Percentiles rank a stretch among this genome's conserved stretches.
Evolutionary conservation across 2,329 filamentous ascomycete species (phyloP).

Genomic region (Akanthomyces uredinophilus): DNA sequence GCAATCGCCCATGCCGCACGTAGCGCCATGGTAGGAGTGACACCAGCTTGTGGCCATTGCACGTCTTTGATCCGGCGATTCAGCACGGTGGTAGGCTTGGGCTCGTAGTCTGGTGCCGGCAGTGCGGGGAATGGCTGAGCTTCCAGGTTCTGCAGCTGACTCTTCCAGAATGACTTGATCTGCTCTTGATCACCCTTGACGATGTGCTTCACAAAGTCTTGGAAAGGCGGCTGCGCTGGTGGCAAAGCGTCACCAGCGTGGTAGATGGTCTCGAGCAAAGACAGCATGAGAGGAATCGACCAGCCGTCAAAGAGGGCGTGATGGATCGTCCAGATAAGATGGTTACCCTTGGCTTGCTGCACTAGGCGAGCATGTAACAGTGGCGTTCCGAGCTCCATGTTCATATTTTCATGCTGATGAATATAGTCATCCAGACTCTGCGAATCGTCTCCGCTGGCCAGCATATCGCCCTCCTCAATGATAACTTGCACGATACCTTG

Average conservation of each 20-base stretch:
- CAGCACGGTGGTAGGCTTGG: constrained; percentile 32
- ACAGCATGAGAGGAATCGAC: constrained; percentile 15
- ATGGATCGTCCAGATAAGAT: constrained; percentile 15
- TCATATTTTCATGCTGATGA: not conserved
- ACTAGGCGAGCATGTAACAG: constrained; percentile 32
- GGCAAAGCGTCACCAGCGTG: not conserved
- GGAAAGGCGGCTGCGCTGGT: not conserved
- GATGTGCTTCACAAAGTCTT: constrained; percentile 37
- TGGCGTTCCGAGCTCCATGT: constrained; percentile 27
- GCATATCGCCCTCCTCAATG: constrained; percentile 28
- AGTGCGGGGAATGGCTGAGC: constrained; percentile 34
- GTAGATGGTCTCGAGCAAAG: constrained; percentile 11
- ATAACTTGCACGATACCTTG: constrained; percentile 38
- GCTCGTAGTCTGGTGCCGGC: constrained; percentile 43
- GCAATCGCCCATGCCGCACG: constrained; percentile 50
- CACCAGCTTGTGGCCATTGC: not conserved
- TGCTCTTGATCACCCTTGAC: constrained; percentile 23
- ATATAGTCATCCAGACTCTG: not conserved
- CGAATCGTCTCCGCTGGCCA: constrained; percentile 5
- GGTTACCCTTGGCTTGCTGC: not conserved
- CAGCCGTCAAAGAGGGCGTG: constrained; percentile 17
- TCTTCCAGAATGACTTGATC: constrained; percentile 33
- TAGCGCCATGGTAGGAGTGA: constrained; percentile 44
- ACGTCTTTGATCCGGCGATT: constrained; percentile 27
- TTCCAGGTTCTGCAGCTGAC: constrained; percentile 32